Base-by-base conservation (phyloP, 768 basidiomycete species). In the Tephrocybe sp. region DNA sequence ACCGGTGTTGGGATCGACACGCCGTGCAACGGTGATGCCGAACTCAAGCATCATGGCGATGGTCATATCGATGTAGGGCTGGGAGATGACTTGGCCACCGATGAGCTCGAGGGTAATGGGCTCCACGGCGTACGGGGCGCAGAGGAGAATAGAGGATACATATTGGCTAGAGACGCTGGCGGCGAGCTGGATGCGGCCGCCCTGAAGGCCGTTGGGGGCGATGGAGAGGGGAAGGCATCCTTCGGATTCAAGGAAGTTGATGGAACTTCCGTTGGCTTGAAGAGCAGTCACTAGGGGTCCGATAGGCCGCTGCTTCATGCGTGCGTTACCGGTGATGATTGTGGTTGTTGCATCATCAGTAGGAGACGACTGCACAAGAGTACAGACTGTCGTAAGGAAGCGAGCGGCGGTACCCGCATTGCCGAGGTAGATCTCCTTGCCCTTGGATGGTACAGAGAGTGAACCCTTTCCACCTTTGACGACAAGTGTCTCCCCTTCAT, bases 21-120 rank as follows among this genome's bases (percentile, higher is more conserved):
- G 77, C 41, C 96, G 82, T 15, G 71, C 69, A 43, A 93, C 95
- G 8, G 75, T 59, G 54, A 98, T 75, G 3, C 94, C 96, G 65
- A 99, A 99, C 7, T 88, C 83, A 55, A 77, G 77, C 97, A 99
- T 98, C 88, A 99, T 97, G 8, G 93, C 85, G 59, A 97, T 88
- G 8, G 97, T 98, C 97, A 98, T 98, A 72, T 99, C 95, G 68
- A 99, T 98, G 73, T 98, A 99, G 0, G 94, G 94, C 71, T 98
- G 96, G 4, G 93, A 97, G 65, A 99, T 98, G 64, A 98, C 97
- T 53, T 90, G 86, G 0, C 93, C 96, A 10, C 96, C 97, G 0
- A 83, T 88, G 55, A 99, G 81, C 70, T 97, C 89, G 46, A 98
- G 85, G 2, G 84, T 86, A 53, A 97, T 81, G n/a, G 88, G 77